Conservation (phyloP, 1,284 basidiomycete genomes). For the Pseudozyma sp. region DNA sequence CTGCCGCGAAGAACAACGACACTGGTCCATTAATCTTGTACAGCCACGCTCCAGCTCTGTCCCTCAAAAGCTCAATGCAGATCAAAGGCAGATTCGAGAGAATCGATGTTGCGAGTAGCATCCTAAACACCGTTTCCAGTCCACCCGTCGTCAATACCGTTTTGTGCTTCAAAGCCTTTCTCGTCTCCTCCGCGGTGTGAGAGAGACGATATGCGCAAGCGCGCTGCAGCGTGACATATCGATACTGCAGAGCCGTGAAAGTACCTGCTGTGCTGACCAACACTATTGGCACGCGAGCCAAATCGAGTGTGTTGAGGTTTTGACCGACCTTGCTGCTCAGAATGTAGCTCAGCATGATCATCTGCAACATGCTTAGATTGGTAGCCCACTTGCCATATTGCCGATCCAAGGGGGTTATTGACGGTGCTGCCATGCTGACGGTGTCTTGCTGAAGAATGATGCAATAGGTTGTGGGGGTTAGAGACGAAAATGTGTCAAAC, state of each 20-base stretch:
- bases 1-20: slow-evolving; percentile 17
- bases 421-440: too few species aligned
- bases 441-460: too few species aligned
- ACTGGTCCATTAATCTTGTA: background rate
- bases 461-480: too few species aligned
- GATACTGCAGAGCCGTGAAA: slow-evolving; percentile 4
- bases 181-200: background rate
- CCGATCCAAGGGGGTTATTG: too few species aligned
- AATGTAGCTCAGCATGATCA: too few species aligned
- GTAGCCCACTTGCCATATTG: too few species aligned
- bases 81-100: slow-evolving; percentile 16
- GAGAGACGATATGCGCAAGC: slow-evolving; percentile 9
- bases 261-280: slow-evolving; percentile 1
- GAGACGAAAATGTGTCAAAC: too few species aligned
- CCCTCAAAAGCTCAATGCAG: background rate
- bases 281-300: background rate
- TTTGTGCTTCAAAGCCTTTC: background rate
- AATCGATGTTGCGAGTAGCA: slow-evolving; percentile 4
- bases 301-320: background rate
- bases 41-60: background rate
- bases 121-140: slow-evolving; percentile 17
- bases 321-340: too few species aligned
- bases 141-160: slow-evolving; percentile 13
- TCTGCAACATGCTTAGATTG: too few species aligned
- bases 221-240: slow-evolving; percentile 15